Conservation (phyloP, 1,284 basidiomycete genomes). For the Leccinum solheimii region DNA sequence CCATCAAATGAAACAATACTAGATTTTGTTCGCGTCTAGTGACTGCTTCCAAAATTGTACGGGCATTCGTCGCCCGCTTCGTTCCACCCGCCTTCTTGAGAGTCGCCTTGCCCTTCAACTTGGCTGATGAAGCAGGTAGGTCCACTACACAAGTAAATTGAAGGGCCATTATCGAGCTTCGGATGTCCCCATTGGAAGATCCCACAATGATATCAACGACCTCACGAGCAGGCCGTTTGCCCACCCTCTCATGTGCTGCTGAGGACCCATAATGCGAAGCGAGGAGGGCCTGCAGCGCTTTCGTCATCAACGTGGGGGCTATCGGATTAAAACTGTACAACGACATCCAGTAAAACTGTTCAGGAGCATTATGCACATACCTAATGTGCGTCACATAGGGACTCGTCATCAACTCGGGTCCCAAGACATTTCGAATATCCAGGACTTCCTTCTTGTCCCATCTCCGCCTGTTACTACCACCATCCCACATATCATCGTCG, state of each 20-base stretch:
- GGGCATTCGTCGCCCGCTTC: slow-evolving; percentile 20
- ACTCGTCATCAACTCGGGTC: slow-evolving; percentile 56
- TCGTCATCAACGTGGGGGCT: slow-evolving; percentile 81
- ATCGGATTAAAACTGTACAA: slow-evolving; percentile 83
- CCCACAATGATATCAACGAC: slow-evolving; percentile 75
- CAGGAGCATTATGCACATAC: slow-evolving; percentile 43
- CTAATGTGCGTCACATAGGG: slow-evolving; percentile 74
- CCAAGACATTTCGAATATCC: slow-evolving; percentile 69
- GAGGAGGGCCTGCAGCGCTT: slow-evolving; percentile 73
- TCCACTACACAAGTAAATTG: slow-evolving; percentile 72
- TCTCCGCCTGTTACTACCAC: slow-evolving; percentile 41
- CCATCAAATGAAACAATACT: slow-evolving; percentile 89
- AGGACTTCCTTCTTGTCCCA: slow-evolving; percentile 53
- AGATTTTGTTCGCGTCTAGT: slow-evolving; percentile 85
- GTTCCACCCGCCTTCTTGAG: slow-evolving; percentile 30
- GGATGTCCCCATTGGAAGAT: slow-evolving; percentile 85
- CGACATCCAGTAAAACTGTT: slow-evolving; percentile 3
- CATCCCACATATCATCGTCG: slow-evolving; percentile 49
- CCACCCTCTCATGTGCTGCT: slow-evolving; percentile 6
- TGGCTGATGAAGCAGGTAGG: slow-evolving; percentile 24
- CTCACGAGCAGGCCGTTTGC: slow-evolving; percentile 54
- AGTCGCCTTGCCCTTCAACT: slow-evolving; percentile 28
- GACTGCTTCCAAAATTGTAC: slow-evolving; percentile 62
- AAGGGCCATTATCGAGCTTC: slow-evolving; percentile 89
- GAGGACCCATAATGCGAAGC: slow-evolving; percentile 43